These are phyloP conservation scores for Ceratobasidium sp. DNA, from an alignment of 1,284 basidiomycete genomes.

Conservation along the genomic window DNA sequence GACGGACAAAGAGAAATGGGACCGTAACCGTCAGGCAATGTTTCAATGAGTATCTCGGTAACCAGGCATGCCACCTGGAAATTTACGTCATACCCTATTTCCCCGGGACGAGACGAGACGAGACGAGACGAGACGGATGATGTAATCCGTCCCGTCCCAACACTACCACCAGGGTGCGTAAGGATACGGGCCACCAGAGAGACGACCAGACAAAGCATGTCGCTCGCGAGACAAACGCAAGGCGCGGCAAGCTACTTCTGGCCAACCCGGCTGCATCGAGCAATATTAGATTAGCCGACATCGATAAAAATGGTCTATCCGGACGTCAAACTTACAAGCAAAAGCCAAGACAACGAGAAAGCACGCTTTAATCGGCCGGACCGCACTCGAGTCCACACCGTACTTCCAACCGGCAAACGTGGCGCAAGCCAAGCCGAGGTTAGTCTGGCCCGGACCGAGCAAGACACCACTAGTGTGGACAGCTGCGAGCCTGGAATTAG, in stretches of 20 bases:
- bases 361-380: constrained; percentile 60
- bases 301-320: constrained; percentile 9
- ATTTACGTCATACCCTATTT: too few species aligned
- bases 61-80: too few species aligned
- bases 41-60: too few species aligned
- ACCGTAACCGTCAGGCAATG: too few species aligned
- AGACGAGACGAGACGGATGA: too few species aligned
- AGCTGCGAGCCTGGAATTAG: constrained; percentile 52
- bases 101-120: too few species aligned
- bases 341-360: constrained; percentile 62
- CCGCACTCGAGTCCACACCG: constrained; percentile 52
- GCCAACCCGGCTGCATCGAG: constrained; percentile 59
- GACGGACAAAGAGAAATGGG: too few species aligned
- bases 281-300: background rate
- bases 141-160: too few species aligned
- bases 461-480: constrained; percentile 64
- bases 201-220: constrained; percentile 60
- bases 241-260: constrained; percentile 64
- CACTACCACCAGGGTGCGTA: constrained; percentile 40
- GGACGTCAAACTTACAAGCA: constrained; percentile 56
- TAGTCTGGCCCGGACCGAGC: constrained; percentile 61
- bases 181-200: constrained; percentile 32
- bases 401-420: constrained; percentile 53
- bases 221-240: constrained; percentile 63
- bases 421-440: constrained; percentile 61